Percentiles rank a stretch among this genome's conserved stretches.
phyloP scores from a whole-genome alignment of 371 early-diverging fungal genomes.

The Umbelopsis sp. region DNA sequence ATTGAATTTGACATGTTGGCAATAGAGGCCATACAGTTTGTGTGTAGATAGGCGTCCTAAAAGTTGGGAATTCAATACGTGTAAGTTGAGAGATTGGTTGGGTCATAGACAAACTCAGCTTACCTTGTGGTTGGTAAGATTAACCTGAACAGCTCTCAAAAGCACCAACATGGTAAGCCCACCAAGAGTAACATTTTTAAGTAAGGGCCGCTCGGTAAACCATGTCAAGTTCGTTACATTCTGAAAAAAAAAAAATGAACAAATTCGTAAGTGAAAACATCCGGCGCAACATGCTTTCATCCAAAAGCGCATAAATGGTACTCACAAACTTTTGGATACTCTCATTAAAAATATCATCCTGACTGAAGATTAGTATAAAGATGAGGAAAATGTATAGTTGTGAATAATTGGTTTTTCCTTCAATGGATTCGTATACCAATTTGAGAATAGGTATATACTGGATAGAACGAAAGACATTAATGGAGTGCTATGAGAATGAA shows the following conservation, averaged over 20 bases:
- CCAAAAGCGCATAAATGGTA: neutral
- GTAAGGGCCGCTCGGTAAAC: slow-evolving; percentile 72
- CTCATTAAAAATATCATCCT: slow-evolving; percentile 76
- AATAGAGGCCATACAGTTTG: slow-evolving; percentile 66
- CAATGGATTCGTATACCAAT: slow-evolving; percentile 69
- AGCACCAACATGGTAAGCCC: slow-evolving; percentile 67
- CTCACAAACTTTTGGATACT: slow-evolving; percentile 76
- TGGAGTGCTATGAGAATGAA: neutral
- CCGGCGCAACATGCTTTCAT: neutral
- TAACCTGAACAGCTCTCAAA: slow-evolving; percentile 68
- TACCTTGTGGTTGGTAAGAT: slow-evolving; percentile 71
- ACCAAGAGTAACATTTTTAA: slow-evolving; percentile 71
- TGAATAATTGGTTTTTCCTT: slow-evolving; percentile 63
- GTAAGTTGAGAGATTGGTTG: neutral
- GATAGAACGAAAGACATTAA: neutral
- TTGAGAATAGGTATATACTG: slow-evolving; percentile 73
- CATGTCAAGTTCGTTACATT: slow-evolving; percentile 64
- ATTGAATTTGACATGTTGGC: slow-evolving; percentile 70
- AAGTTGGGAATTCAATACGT: neutral
- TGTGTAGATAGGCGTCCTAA: slow-evolving; percentile 72
- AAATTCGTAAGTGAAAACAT: neutral
- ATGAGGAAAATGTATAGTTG: slow-evolving; percentile 71
- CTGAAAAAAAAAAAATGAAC: slow-evolving; percentile 30
- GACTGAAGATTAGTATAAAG: slow-evolving; percentile 67
- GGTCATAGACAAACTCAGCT: neutral